Percentiles rank a stretch among this genome's conserved stretches.
Evolutionary conservation across 176 grass and related monocot species (phyloP).

Genomic region (Oryza rufipogon): DNA sequence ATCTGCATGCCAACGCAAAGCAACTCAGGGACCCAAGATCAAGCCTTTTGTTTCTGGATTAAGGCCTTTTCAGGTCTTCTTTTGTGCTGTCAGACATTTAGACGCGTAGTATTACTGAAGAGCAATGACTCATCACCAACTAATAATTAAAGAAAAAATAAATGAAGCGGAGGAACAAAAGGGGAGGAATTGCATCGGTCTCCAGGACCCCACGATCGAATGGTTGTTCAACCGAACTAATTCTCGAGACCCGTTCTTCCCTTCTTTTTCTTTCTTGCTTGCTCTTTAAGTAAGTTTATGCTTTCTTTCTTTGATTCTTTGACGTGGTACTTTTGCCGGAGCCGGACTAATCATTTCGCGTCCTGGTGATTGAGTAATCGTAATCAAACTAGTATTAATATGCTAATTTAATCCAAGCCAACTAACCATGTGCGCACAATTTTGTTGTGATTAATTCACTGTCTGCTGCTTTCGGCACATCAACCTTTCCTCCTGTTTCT

Average conservation of each 20-base stretch:
- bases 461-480: constrained; percentile 31
- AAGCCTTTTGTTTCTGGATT: neutral
- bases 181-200: neutral
- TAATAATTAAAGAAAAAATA: neutral
- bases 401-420: constrained; percentile 17
- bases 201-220: neutral
- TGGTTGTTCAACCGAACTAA: neutral
- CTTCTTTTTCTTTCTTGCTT: constrained; percentile 20
- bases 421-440: neutral
- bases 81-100: constrained; percentile 23
- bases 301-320: neutral
- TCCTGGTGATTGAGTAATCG: neutral
- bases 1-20: neutral
- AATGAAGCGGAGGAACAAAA: neutral
- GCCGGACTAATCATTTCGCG: neutral
- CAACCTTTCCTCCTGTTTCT: neutral
- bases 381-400: constrained; percentile 10
- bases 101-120: neutral
- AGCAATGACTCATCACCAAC: constrained; percentile 22
- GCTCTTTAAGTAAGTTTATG: constrained; percentile 16
- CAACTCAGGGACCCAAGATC: neutral
- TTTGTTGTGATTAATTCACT: neutral
- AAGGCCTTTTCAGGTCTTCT: neutral
- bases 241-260: neutral
- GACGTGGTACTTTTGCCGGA: neutral